Base-by-base conservation (phyloP, 176 grass and related monocot species). In the Oropetium thomaeum region DNA sequence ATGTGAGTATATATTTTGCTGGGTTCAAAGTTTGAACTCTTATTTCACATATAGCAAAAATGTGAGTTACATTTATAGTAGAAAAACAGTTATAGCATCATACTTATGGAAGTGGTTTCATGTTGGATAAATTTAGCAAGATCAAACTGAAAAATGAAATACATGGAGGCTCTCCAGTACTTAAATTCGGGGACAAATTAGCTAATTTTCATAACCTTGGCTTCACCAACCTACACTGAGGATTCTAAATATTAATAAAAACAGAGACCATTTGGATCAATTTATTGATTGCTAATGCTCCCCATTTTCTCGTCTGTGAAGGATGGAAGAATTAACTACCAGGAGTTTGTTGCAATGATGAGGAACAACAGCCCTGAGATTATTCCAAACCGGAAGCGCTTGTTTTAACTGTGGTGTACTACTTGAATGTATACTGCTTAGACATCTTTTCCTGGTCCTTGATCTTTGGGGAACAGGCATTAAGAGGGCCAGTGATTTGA, bases 311-410 rank as follows among this genome's bases (percentile, higher is more conserved):
- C 61, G 79, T 11, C 13, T 79, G 45, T 42, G 29, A 71, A 99
- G 96, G 96, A 99, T 88, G 96, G 96, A 86, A 95, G 82, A 95
- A 99, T 99, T 76, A 90, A 99, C 71, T 95, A 99, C 39, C 84
- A 95, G 59, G 96, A 99, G 80, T 99, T 99, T 66, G 92, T 88
- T 68, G 85, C 96, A 13, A 99, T 99, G 96, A 99, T 99, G 96
- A 90, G 85, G 43, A 84, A 87, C 75, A 89, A 89, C 78, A 89
- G 45, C 51, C 82, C 89, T 51, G 96, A 92, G 26, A 84, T 90
- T 45, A 70, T 87, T 70, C 87, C 83, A 22, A 86, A 83, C 28
- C 75, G 89, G 73, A 86, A 89, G 40, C 84, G 87, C 44, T 84
- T 83, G 48, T 87, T 85, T 81, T 87, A 62, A 77, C 47, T 35